Percentiles rank a stretch among this genome's conserved stretches.
Evolutionary conservation across 2,329 filamentous ascomycete species (phyloP).

Genomic region (Penicillium sp.): DNA sequence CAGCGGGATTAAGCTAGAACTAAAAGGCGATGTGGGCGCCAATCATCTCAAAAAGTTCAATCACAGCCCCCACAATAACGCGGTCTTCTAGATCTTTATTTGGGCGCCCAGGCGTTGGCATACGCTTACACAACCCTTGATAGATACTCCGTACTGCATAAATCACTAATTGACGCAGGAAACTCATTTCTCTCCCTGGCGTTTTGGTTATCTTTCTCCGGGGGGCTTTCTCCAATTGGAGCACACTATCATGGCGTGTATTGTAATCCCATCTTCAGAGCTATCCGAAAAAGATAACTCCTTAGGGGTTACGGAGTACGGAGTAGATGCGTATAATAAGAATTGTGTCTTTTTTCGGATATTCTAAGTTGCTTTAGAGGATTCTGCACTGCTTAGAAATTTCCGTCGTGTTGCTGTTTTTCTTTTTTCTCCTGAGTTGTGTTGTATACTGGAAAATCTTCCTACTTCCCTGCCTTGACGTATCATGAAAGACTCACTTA

Average conservation of each 20-base stretch:
- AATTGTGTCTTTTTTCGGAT: background rate
- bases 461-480: background rate
- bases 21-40: background rate
- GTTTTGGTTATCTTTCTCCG: background rate
- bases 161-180: background rate
- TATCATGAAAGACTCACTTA: constrained; percentile 6
- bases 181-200: background rate
- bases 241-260: background rate
- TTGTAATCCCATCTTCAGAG: background rate
- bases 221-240: background rate
- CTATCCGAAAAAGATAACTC: background rate
- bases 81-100: background rate
- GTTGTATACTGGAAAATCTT: background rate
- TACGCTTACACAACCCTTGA: background rate
- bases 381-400: background rate
- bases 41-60: background rate
- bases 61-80: background rate
- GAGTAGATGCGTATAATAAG: background rate
- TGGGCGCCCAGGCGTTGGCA: background rate
- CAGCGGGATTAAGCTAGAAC: background rate
- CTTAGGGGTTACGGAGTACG: background rate
- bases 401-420: background rate
- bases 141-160: no score
- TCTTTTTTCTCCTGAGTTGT: background rate
- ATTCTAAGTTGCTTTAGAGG: background rate